Base-by-base conservation (phyloP, 2,329 filamentous ascomycete genomes). In the Aspergillus sp. region DNA sequence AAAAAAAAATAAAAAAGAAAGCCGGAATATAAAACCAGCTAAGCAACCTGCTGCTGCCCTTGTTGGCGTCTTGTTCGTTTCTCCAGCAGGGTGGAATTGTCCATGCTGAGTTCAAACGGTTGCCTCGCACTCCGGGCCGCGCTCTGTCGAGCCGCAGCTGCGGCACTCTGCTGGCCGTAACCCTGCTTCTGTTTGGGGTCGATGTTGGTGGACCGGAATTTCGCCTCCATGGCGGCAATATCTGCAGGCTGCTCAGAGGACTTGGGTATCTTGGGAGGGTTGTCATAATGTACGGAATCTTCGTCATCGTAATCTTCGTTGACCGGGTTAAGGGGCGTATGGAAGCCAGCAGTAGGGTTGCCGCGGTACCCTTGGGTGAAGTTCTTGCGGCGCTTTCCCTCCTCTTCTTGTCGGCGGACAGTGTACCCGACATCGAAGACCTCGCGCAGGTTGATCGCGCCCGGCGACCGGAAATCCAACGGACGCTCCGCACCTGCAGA, bases 401-500 rank as follows among this genome's bases (percentile, higher is more conserved):
- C 91, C 57, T 98, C 91, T 61, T 96, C 91, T 60, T 96, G 86
- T 29, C 91, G 73, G 57, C 96, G 91, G 6, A 98, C 91, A 6
- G 91, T 89, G 52, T 98, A 98, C n/a, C 86, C 82, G 30, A 98
- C 89, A 52, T 98, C 91, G 46, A 98, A 98, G 2, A 96, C 88
- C 60, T 98, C 91, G 38, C 91, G 85, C 8, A 98, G 68, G 55
- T 96, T 96, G 61, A 98, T 81, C 2, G 86, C 88, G 31, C 88
- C 91, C 0, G 91, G 91, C 0, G 88, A 96, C 36, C 91, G 78
- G 78, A 96, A 98, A 58, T 98, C 91, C 63, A 81, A 78, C 12
- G 84, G 78, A 41, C 76, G 79, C 16, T 82, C 80, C 24, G 59
- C 53, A 11, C 69, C 69, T 4, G 55, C 53, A 6, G 58, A 60